Evolutionary conservation across 2,329 filamentous ascomycete genomes (phyloP), one percentile per base, ranked within the genome.

Genomic region (Pseudogymnoascus sp.): DNA sequence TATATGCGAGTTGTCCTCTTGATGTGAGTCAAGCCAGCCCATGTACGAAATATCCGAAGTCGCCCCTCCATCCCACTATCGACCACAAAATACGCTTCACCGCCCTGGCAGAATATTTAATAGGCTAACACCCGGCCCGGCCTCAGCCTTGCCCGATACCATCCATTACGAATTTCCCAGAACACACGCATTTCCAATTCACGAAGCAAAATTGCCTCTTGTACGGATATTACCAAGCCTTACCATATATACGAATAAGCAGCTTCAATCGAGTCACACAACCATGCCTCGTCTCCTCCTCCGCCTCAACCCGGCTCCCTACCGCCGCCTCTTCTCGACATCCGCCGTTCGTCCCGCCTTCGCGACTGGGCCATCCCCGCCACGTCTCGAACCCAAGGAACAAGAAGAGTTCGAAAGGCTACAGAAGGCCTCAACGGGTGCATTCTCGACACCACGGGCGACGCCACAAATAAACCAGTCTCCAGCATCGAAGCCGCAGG

Each of bases 351-450:
- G 68, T 66, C 68, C 71, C 66, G 67, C 71, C 67, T 83, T 81
- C 75, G 73, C 76, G 62, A 71, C 78, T 16, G 79, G 79, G 11
- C 90, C 93, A 23, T 77, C 90, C 6, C 94, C 94, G 14, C 92
- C 91, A 0, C 89, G 91, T 59, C 90, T 97, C 10, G 91, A 93
- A 6, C 86, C 91, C 70, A 86, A 90, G 74, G 88, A 96, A 69
- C 92, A 97, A 78, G 90, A 92, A 73, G 84, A 95, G 67, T 96
- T 94, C 74, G 92, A 97, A 76, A 83, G 86, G 43, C 87, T 97
- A 3, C 92, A 97, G 73, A 84, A 84, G 68, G 80, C 81, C 72
- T 96, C 79, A 68, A 95, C 85, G 67, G 91, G 82, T 66, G 94
- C 77, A 66, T 97, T 84, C 77, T 94, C 78, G 78, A 94, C 83